These are phyloP conservation scores for Cubamyces lactineus DNA, from an alignment of 768 basidiomycete genomes.

Conservation along the genomic window DNA sequence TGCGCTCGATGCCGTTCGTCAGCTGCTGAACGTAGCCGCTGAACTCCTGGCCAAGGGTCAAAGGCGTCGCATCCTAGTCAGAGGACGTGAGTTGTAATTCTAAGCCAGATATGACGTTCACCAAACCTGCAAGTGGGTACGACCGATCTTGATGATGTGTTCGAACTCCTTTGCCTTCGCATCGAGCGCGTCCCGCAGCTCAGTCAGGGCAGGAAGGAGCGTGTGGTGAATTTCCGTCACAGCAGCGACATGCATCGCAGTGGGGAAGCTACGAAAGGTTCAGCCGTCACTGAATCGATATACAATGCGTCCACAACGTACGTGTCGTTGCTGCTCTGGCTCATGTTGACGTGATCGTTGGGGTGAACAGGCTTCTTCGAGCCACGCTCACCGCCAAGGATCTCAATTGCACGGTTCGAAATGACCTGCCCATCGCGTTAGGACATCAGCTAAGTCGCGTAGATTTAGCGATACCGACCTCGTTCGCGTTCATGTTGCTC, in stretches of 20 bases:
- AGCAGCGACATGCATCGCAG: slow-evolving; percentile 98
- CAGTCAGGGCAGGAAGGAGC: slow-evolving; percentile 83
- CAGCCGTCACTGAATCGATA: not conserved
- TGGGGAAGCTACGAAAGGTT: slow-evolving; percentile 76
- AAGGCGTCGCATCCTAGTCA: slow-evolving; percentile 88
- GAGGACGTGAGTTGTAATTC: not conserved
- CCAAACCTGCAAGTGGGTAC: slow-evolving; percentile 87
- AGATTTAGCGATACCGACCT: slow-evolving; percentile 51
- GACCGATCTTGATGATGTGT: slow-evolving; percentile 96
- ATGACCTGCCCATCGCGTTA: slow-evolving; percentile 65
- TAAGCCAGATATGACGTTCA: not conserved
- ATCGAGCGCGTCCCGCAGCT: slow-evolving; percentile 82
- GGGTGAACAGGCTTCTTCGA: slow-evolving; percentile 98
- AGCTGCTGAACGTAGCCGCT: slow-evolving; percentile 97
- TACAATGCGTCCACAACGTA: slow-evolving; percentile 42
- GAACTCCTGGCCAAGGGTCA: slow-evolving; percentile 98
- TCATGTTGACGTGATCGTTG: slow-evolving; percentile 99
- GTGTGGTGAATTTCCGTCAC: slow-evolving; percentile 82
- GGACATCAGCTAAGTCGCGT: not conserved
- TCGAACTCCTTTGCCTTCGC: slow-evolving; percentile 84
- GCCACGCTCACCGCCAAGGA: slow-evolving; percentile 93
- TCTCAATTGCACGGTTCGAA: slow-evolving; percentile 96
- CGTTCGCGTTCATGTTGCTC: slow-evolving; percentile 98
- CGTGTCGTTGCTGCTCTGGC: slow-evolving; percentile 99
- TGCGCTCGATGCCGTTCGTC: slow-evolving; percentile 84